A percentile compares a stretch with the other conserved stretches of the same genome.
Conservation (phyloP, 179 eudicot species). For the Silene vulgaris region DNA sequence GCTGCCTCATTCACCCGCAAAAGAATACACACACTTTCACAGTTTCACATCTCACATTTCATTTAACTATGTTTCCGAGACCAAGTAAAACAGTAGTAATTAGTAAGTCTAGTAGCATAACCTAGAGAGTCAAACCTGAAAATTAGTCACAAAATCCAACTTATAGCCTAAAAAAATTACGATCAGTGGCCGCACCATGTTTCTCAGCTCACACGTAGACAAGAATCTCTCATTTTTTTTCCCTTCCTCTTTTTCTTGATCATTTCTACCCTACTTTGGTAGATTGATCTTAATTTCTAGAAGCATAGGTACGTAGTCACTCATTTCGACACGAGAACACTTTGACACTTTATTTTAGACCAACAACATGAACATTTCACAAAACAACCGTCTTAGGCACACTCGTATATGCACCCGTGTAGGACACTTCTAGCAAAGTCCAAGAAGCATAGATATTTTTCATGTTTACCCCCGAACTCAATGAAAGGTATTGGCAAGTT, state of each 20-base stretch:
- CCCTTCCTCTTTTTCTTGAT: not conserved
- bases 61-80: conserved; percentile 1
- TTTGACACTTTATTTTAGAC: too few species aligned
- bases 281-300: not conserved
- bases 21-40: not conserved
- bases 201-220: conserved; percentile 19
- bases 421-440: too few species aligned
- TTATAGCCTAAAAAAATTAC: not conserved
- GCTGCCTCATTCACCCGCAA: conserved; percentile 1
- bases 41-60: conserved; percentile 3
- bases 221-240: conserved; percentile 12
- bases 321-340: too few species aligned
- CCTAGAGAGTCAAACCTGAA: conserved; percentile 24
- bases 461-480: too few species aligned
- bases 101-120: not conserved
- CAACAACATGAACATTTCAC: too few species aligned
- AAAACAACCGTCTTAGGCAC: too few species aligned
- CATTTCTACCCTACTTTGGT: not conserved
- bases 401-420: too few species aligned
- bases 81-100: not conserved
- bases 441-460: too few species aligned
- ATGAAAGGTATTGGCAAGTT: too few species aligned
- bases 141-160: conserved; percentile 15
- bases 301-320: not conserved
- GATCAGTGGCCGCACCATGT: conserved; percentile 27